Percentiles rank a stretch among this genome's conserved stretches.
These are phyloP conservation scores for Podila verticillata DNA, from an alignment of 192 early-diverging fungal genomes.

Conservation along the genomic window DNA sequence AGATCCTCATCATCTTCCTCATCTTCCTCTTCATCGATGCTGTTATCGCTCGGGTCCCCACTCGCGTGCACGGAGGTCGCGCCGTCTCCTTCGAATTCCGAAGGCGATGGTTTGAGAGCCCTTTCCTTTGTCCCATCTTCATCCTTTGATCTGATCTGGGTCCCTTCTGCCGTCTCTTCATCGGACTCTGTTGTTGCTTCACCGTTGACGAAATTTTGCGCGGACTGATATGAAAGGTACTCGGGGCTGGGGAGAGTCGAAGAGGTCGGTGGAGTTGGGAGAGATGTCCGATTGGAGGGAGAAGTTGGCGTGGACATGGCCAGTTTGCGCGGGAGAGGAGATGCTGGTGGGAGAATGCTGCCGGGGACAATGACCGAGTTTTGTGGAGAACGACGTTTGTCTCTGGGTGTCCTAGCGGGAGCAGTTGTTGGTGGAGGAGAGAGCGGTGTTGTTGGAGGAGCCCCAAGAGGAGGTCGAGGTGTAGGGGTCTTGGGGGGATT, in stretches of 20 bases:
- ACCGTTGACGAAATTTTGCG: neutral
- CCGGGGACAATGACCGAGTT: slow-evolving; percentile 10
- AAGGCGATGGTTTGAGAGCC: neutral
- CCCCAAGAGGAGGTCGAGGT: slow-evolving; percentile 6
- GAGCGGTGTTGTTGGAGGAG: neutral
- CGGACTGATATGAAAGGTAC: neutral
- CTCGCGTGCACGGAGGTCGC: too few species aligned
- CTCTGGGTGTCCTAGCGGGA: slow-evolving; percentile 13
- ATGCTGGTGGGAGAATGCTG: slow-evolving; percentile 5
- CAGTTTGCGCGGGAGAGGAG: slow-evolving; percentile 7
- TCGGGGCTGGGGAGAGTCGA: neutral
- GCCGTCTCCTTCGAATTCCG: neutral
- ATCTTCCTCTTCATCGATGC: neutral
- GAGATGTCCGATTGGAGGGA: neutral
- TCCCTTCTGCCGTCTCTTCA: neutral
- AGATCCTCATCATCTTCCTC: slow-evolving; percentile 5
- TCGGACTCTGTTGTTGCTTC: neutral
- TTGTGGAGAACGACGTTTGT: slow-evolving; percentile 19
- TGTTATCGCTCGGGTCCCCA: neutral
- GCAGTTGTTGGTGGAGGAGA: slow-evolving; percentile 12
- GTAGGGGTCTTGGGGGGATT: slow-evolving; percentile 29
- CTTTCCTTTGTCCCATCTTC: neutral
- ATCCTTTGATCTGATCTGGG: neutral
- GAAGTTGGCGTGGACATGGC: neutral
- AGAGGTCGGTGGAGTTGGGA: slow-evolving; percentile 5